Conservation (phyloP, 2,329 filamentous ascomycete species). For the Penicillium psychrosexuale region DNA sequence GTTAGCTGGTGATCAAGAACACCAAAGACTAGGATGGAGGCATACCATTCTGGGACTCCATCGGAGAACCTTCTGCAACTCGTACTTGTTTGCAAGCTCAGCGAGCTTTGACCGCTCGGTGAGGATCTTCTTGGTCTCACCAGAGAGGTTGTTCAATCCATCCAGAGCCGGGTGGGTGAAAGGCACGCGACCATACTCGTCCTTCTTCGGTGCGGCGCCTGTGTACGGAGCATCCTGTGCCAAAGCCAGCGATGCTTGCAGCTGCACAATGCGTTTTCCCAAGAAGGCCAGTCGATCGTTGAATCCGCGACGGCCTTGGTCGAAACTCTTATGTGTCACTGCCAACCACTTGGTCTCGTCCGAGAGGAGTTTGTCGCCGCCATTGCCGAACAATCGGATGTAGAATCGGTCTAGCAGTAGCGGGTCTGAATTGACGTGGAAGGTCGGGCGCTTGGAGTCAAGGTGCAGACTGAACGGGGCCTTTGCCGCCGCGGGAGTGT, state of each 20-base stretch:
- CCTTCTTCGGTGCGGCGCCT: slow-evolving; percentile 28
- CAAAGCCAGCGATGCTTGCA: slow-evolving; percentile 63
- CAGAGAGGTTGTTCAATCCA: slow-evolving; percentile 69
- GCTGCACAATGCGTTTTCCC: slow-evolving; percentile 63
- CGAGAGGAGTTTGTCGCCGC: slow-evolving; percentile 69
- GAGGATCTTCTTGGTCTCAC: slow-evolving; percentile 58
- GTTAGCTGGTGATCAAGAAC: neutral
- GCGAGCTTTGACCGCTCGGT: slow-evolving; percentile 65
- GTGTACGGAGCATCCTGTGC: slow-evolving; percentile 48
- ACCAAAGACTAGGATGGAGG: slow-evolving; percentile 8
- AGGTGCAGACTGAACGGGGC: slow-evolving; percentile 55
- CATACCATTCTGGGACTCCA: slow-evolving; percentile 85
- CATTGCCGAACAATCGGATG: slow-evolving; percentile 67
- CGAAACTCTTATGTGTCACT: slow-evolving; percentile 96
- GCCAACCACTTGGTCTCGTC: slow-evolving; percentile 97
- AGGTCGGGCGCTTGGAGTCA: slow-evolving; percentile 33
- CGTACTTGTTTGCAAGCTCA: slow-evolving; percentile 65
- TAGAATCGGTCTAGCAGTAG: slow-evolving; percentile 74
- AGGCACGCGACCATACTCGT: slow-evolving; percentile 58
- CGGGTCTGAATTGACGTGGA: slow-evolving; percentile 74
- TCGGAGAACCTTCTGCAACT: slow-evolving; percentile 71
- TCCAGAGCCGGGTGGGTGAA: slow-evolving; percentile 69
- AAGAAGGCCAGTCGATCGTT: slow-evolving; percentile 90
- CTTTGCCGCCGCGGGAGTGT: slow-evolving; percentile 68
- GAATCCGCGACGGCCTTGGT: slow-evolving; percentile 88